A percentile compares a stretch with the other conserved stretches of the same genome.
These are phyloP conservation scores for Takashimella koratensis DNA, from an alignment of 1,284 basidiomycete species.

Conservation along the genomic window DNA sequence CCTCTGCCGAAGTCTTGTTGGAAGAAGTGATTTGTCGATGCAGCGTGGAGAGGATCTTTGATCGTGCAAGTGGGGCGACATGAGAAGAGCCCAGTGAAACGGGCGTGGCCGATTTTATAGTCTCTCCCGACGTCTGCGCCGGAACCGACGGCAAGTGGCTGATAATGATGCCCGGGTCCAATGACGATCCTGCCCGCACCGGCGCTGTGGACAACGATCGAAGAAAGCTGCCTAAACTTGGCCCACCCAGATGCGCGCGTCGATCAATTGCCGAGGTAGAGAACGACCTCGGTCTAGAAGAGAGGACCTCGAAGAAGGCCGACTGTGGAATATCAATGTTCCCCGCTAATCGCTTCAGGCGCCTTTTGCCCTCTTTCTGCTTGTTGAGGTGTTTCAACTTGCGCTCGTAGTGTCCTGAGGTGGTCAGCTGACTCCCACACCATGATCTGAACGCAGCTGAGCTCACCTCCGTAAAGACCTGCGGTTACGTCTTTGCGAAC, in stretches of 20 bases:
- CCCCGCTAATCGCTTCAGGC: conserved; percentile 75
- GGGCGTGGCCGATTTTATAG: not conserved
- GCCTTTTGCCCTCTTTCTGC: conserved; percentile 85
- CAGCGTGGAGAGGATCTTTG: conserved; percentile 11
- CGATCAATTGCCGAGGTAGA: conserved; percentile 15
- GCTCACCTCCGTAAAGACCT: conserved; percentile 79
- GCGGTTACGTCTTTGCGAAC: conserved; percentile 92
- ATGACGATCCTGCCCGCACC: not conserved
- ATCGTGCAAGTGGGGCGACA: conserved; percentile 10
- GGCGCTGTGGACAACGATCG: not conserved
- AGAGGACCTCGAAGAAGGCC: conserved; percentile 81
- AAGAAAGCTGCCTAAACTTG: not conserved
- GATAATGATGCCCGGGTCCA: not conserved
- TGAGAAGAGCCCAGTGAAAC: conserved; percentile 3
- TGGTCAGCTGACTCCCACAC: conserved; percentile 9
- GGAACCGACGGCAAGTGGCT: not conserved
- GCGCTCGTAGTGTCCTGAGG: conserved; percentile 74
- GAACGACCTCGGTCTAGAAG: conserved; percentile 49
- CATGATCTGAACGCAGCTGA: no score
- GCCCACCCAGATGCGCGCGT: not conserved
- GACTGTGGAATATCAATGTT: conserved; percentile 83
- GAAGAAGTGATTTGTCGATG: not conserved
- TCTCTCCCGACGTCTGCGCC: not conserved
- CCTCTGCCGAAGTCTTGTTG: conserved; percentile 6
- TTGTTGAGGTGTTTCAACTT: conserved; percentile 88